Evolutionary conservation across 2,329 filamentous ascomycete species (phyloP).

Genomic region (Tolypocladium tundrense): DNA sequence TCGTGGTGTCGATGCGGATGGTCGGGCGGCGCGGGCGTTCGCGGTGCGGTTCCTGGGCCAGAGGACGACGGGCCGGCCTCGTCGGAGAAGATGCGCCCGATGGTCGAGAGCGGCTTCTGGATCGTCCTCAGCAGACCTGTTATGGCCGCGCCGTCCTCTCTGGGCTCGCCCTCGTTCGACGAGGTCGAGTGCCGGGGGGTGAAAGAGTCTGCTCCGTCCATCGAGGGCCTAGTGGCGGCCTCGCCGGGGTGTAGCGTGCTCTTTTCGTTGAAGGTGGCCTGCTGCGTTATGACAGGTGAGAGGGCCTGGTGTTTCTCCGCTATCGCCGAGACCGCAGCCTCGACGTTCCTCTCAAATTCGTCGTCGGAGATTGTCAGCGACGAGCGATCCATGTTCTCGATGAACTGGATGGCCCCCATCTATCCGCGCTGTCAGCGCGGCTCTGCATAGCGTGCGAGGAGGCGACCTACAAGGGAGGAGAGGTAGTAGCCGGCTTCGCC

Average conservation of each 20-base stretch:
- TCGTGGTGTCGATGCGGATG: slow-evolving; percentile 18
- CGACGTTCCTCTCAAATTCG: slow-evolving; percentile 94
- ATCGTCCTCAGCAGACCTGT: slow-evolving; percentile 81
- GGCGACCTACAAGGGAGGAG: slow-evolving; percentile 60
- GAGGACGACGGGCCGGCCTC: slow-evolving; percentile 33
- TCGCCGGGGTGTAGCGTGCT: slow-evolving; percentile 11
- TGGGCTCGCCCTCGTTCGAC: slow-evolving; percentile 41
- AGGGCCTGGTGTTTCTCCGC: slow-evolving; percentile 70
- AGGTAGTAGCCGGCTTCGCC: slow-evolving; percentile 99
- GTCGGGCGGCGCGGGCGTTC: slow-evolving; percentile 26
- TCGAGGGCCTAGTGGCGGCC: slow-evolving; percentile 28
- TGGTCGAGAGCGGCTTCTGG: slow-evolving; percentile 79
- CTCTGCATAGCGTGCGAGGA: neutral
- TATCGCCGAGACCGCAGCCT: slow-evolving; percentile 89
- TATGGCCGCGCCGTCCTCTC: slow-evolving; percentile 71
- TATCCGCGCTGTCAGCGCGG: slow-evolving; percentile 19
- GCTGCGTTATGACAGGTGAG: slow-evolving; percentile 32
- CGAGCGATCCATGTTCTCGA: slow-evolving; percentile 91
- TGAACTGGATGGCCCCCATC: slow-evolving; percentile 92
- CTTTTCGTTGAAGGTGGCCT: slow-evolving; percentile 35
- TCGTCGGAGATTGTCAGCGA: slow-evolving; percentile 87
- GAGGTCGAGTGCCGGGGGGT: slow-evolving; percentile 43
- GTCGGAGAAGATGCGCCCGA: slow-evolving; percentile 88
- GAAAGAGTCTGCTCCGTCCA: slow-evolving; percentile 24
- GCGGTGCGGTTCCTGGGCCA: slow-evolving; percentile 20